These are phyloP conservation scores for Sporothrix pseudoabietina DNA, from an alignment of 2,329 filamentous ascomycete species.

Conservation along the genomic window DNA sequence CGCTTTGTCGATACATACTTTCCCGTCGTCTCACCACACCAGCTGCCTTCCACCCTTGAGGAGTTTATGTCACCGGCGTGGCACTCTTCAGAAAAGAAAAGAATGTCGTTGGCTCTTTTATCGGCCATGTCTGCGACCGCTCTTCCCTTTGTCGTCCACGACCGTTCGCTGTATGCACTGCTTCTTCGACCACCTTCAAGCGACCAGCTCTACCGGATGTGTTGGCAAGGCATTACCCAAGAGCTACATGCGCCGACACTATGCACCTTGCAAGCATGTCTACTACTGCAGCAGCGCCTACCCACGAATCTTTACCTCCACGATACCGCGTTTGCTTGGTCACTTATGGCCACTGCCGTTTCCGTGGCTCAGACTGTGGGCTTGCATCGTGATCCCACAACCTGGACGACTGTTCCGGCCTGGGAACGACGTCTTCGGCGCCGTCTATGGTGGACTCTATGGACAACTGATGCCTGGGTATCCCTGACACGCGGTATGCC, in stretches of 20 bases:
- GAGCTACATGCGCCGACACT: constrained; percentile 42
- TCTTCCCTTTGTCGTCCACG: constrained; percentile 49
- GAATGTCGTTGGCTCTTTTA: constrained; percentile 44
- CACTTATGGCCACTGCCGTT: constrained; percentile 41
- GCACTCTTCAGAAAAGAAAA: constrained; percentile 28
- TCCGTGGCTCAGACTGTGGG: constrained; percentile 41
- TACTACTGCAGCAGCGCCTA: constrained; percentile 41
- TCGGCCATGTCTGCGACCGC: constrained; percentile 49
- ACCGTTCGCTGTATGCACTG: constrained; percentile 43
- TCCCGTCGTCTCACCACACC: constrained; percentile 45
- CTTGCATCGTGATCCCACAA: constrained; percentile 39
- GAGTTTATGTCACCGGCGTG: constrained; percentile 34
- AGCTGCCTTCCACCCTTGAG: constrained; percentile 39
- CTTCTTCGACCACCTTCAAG: constrained; percentile 40
- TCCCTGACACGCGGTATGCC: constrained; percentile 42
- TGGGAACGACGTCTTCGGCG: constrained; percentile 42
- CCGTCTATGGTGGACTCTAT: constrained; percentile 41
- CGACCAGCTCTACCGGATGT: constrained; percentile 40
- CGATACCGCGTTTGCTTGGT: constrained; percentile 42
- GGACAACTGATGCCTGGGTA: constrained; percentile 43
- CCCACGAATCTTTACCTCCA: constrained; percentile 42
- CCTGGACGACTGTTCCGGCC: constrained; percentile 40
- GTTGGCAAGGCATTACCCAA: constrained; percentile 40
- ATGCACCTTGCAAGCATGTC: constrained; percentile 42
- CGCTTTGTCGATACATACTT: constrained; percentile 50